Conservation (phyloP, 805 yeast genomes). For the Teunomyces cretensis region DNA sequence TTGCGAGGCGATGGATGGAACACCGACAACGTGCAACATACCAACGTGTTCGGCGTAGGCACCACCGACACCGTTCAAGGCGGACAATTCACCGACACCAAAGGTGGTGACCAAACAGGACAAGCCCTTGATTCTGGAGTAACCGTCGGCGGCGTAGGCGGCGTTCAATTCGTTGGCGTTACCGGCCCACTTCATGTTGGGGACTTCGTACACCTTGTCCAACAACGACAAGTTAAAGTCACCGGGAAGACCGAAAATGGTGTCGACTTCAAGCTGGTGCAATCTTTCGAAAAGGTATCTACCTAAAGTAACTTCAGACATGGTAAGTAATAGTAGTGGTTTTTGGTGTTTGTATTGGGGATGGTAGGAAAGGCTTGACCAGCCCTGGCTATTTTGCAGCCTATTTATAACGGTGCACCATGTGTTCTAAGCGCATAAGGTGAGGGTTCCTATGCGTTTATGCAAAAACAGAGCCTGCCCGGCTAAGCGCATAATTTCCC, state of each 20-base stretch:
- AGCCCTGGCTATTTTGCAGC: slow-evolving; percentile 1
- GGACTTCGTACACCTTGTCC: slow-evolving; percentile 34
- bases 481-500: slow-evolving; percentile 2
- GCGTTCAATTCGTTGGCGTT: slow-evolving; percentile 36
- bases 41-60: slow-evolving; percentile 38
- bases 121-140: slow-evolving; percentile 27
- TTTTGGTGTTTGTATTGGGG: neutral
- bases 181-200: slow-evolving; percentile 32
- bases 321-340: slow-evolving; percentile 5
- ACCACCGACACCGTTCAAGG: slow-evolving; percentile 36
- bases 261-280: slow-evolving; percentile 27
- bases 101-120: slow-evolving; percentile 32
- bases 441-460: slow-evolving; percentile 3
- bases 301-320: slow-evolving; percentile 31
- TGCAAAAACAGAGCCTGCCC: neutral
- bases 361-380: neutral
- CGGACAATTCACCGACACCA: slow-evolving; percentile 38
- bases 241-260: slow-evolving; percentile 36
- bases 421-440: slow-evolving; percentile 3
- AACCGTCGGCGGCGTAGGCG: slow-evolving; percentile 27
- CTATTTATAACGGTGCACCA: neutral
- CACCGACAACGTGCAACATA: slow-evolving; percentile 33
- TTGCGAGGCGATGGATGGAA: slow-evolving; percentile 33
- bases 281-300: slow-evolving; percentile 34
- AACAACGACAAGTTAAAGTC: slow-evolving; percentile 34